These are phyloP conservation scores for Athelia sp. DNA, from an alignment of 1,284 basidiomycete genomes.

Conservation along the genomic window DNA sequence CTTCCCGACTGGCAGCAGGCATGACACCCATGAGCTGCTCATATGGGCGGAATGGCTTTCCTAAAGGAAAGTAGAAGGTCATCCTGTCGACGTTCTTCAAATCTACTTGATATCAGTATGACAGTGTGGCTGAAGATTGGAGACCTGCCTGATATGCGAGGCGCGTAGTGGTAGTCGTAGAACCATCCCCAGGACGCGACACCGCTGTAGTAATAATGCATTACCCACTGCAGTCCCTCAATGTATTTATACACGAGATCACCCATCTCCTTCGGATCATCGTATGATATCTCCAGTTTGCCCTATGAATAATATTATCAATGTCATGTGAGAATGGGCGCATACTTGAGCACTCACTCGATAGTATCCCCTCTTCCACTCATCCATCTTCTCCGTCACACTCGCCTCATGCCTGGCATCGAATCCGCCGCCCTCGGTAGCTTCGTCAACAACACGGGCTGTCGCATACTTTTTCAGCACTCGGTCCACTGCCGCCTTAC, in stretches of 20 bases:
- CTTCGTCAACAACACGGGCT: constrained; percentile 68
- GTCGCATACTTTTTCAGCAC: constrained; percentile 87
- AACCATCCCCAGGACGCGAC: constrained; percentile 99
- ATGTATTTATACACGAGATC: constrained; percentile 78
- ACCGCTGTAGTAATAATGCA: constrained; percentile 98
- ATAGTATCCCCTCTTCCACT: constrained; percentile 93
- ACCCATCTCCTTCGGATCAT: constrained; percentile 62
- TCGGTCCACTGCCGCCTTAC: constrained; percentile 68
- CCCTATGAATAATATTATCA: constrained; percentile 45
- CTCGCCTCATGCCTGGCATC: constrained; percentile 74
- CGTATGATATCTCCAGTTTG: constrained; percentile 79
- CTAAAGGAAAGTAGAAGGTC: constrained; percentile 83
- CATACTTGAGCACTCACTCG: constrained; percentile 42
- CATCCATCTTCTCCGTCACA: constrained; percentile 80
- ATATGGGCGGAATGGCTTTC: constrained; percentile 89
- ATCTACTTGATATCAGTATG: constrained; percentile 43
- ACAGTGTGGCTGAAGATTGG: constrained; percentile 1
- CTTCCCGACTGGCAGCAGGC: constrained; percentile 84
- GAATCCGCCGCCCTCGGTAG: constrained; percentile 61
- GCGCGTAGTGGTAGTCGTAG: constrained; percentile 97
- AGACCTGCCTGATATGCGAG: constrained; percentile 80
- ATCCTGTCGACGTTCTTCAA: constrained; percentile 73
- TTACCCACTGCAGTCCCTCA: constrained; percentile 97
- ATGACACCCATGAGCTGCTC: constrained; percentile 99
- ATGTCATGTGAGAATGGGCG: not conserved